These are phyloP conservation scores for Penicillium lividum DNA, from an alignment of 495 filamentous ascomycete species.

Conservation along the genomic window DNA sequence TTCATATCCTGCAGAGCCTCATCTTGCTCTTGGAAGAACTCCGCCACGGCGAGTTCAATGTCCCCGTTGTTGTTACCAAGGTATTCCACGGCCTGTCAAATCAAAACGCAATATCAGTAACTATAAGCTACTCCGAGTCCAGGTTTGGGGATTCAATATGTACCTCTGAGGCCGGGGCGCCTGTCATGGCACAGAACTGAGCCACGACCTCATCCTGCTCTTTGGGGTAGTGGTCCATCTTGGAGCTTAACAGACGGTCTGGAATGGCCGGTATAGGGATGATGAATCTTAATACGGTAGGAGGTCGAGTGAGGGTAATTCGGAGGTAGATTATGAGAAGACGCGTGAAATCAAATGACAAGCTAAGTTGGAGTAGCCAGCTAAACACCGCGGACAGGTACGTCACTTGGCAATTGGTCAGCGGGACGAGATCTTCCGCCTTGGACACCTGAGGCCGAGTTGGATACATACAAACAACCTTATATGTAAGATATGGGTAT, in stretches of 20 bases:
- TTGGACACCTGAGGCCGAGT: constrained; percentile 1
- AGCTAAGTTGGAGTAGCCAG: constrained; percentile 23
- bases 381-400: constrained; percentile 31
- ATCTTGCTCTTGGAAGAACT: constrained; percentile 72
- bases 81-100: constrained; percentile 66
- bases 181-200: constrained; percentile 74
- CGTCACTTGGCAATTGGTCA: constrained; percentile 53
- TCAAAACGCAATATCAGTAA: neutral
- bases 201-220: constrained; percentile 70
- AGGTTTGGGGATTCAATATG: neutral
- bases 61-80: constrained; percentile 70
- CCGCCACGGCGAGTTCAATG: constrained; percentile 62
- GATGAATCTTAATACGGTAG: neutral
- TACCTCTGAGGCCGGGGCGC: constrained; percentile 64
- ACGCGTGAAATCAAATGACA: neutral
- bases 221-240: constrained; percentile 56
- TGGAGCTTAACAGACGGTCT: constrained; percentile 17
- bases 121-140: neutral
- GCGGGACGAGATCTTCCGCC: constrained; percentile 39
- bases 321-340: neutral
- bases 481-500: neutral
- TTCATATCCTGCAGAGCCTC: constrained; percentile 48
- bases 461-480: neutral
- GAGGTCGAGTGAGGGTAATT: neutral
- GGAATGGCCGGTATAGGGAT: neutral